Evolutionary conservation across 2,329 filamentous ascomycete species (phyloP).

Genomic region (Dactylellina haptotyla): DNA sequence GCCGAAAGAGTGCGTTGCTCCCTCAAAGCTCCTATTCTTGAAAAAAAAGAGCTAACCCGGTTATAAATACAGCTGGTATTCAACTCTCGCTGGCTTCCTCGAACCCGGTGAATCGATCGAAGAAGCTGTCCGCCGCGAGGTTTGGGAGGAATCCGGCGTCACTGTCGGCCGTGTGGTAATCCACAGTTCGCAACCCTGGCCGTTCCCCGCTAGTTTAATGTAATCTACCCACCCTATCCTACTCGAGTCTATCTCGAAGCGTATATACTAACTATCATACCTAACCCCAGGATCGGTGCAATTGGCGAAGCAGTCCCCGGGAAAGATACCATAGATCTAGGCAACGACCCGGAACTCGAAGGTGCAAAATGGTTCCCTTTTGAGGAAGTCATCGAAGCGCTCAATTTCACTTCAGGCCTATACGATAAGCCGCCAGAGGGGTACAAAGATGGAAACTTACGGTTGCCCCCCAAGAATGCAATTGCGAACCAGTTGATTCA

Average conservation of each 20-base stretch:
- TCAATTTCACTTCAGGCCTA: constrained; percentile 73
- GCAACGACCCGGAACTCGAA: constrained; percentile 90
- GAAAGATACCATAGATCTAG: constrained; percentile 82
- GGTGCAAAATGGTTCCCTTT: constrained; percentile 83
- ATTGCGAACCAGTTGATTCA: constrained; percentile 90
- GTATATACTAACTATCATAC: not conserved
- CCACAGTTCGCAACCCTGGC: constrained; percentile 87
- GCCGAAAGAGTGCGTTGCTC: constrained; percentile 65
- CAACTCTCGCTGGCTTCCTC: constrained; percentile 81
- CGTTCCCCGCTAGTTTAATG: constrained; percentile 85
- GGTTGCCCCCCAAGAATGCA: constrained; percentile 83
- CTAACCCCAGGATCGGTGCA: constrained; percentile 70
- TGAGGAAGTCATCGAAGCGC: constrained; percentile 80
- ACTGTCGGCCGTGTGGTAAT: constrained; percentile 79
- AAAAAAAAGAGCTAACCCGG: not conserved
- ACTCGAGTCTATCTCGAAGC: not conserved
- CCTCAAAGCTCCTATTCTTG: not conserved
- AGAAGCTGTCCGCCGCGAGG: constrained; percentile 82
- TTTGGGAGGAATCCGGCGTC: constrained; percentile 87
- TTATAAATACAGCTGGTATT: constrained; percentile 74
- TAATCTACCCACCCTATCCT: constrained; percentile 58
- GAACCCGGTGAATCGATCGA: constrained; percentile 87
- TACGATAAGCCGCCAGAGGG: constrained; percentile 17
- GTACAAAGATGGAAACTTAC: constrained; percentile 73
- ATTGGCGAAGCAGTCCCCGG: constrained; percentile 84